phyloP scores from a whole-genome alignment of 169 alveolate species.

The Cryptosporidium sp. region DNA sequence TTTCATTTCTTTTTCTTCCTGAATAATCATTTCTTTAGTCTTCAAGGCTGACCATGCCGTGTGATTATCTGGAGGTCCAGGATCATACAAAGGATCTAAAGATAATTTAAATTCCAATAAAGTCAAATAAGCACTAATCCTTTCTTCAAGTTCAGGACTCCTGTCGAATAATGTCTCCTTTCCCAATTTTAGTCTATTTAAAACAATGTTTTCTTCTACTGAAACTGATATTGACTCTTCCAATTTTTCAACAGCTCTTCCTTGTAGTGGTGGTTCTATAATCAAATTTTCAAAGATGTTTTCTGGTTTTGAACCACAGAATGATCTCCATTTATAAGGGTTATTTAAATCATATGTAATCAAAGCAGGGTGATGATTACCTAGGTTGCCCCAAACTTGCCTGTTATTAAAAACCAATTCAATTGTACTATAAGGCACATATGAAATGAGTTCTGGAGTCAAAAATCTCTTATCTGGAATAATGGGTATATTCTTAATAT shows the following conservation, averaged over 20 bases:
- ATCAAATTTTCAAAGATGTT: slow-evolving; percentile 42
- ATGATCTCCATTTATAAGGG: slow-evolving; percentile 84
- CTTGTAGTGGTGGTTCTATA: slow-evolving; percentile 70
- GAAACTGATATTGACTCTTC: slow-evolving; percentile 47
- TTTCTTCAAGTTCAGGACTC: slow-evolving; percentile 77
- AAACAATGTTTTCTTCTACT: slow-evolving; percentile 53
- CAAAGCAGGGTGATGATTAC: slow-evolving; percentile 88
- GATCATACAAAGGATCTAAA: slow-evolving; percentile 81
- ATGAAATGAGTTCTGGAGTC: slow-evolving; percentile 81
- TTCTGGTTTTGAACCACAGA: slow-evolving; percentile 77
- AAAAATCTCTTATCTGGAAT: slow-evolving; percentile 78
- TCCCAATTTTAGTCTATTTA: slow-evolving; percentile 39
- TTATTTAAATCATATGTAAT: slow-evolving; percentile 86
- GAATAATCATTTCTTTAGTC: slow-evolving; percentile 47
- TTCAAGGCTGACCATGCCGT: slow-evolving; percentile 82
- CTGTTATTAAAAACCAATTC: slow-evolving; percentile 86
- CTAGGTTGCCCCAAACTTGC: slow-evolving; percentile 88
- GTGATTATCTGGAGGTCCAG: slow-evolving; percentile 82
- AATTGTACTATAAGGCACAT: slow-evolving; percentile 85
- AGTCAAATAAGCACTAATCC: slow-evolving; percentile 77
- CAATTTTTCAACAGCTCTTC: slow-evolving; percentile 63
- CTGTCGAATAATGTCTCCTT: slow-evolving; percentile 48
- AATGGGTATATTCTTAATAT: slow-evolving; percentile 79
- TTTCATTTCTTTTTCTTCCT: slow-evolving; percentile 37
- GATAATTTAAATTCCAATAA: slow-evolving; percentile 79